Evolutionary conservation across 2,329 filamentous ascomycete species (phyloP).

Genomic region (Pseudogymnoascus sp.): DNA sequence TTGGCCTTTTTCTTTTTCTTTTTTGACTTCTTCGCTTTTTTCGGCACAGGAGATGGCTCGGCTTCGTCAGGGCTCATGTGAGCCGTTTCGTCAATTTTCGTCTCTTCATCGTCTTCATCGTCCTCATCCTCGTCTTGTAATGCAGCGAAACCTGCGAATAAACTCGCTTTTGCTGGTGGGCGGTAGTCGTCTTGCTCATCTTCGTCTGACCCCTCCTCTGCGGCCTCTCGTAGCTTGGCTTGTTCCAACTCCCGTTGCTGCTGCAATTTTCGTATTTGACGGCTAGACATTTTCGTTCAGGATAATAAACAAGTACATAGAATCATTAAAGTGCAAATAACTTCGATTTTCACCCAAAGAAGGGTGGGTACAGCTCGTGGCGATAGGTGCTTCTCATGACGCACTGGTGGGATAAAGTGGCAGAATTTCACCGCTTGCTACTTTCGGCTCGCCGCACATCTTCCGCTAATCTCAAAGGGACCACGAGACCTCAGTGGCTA

Average conservation of each 20-base stretch:
- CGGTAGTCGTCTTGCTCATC: slow-evolving; percentile 23
- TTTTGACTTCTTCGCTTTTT: slow-evolving; percentile 52
- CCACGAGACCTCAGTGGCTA: slow-evolving; percentile 3
- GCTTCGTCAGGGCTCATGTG: slow-evolving; percentile 24
- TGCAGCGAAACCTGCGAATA: slow-evolving; percentile 45
- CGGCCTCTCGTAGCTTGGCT: slow-evolving; percentile 17
- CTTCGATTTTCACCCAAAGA: background rate
- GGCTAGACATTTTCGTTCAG: slow-evolving; percentile 25
- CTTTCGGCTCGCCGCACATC: background rate
- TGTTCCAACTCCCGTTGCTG: slow-evolving; percentile 27
- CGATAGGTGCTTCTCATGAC: slow-evolving; percentile 4
- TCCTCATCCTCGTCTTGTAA: slow-evolving; percentile 33
- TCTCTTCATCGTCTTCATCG: slow-evolving; percentile 25
- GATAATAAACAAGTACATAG: background rate
- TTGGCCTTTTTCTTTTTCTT: slow-evolving; percentile 46
- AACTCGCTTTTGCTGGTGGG: slow-evolving; percentile 37
- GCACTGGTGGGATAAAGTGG: background rate
- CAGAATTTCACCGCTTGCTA: background rate
- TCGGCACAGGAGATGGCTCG: slow-evolving; percentile 28
- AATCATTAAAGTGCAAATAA: background rate
- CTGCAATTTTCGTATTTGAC: slow-evolving; percentile 29
- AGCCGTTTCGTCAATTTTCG: slow-evolving; percentile 24
- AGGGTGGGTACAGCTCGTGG: background rate
- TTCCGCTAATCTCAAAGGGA: background rate
- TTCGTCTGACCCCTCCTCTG: slow-evolving; percentile 18